Percentiles rank a stretch among this genome's conserved stretches.
Evolutionary conservation across 2,329 filamentous ascomycete species (phyloP).

Genomic region (Fusarium sp.): DNA sequence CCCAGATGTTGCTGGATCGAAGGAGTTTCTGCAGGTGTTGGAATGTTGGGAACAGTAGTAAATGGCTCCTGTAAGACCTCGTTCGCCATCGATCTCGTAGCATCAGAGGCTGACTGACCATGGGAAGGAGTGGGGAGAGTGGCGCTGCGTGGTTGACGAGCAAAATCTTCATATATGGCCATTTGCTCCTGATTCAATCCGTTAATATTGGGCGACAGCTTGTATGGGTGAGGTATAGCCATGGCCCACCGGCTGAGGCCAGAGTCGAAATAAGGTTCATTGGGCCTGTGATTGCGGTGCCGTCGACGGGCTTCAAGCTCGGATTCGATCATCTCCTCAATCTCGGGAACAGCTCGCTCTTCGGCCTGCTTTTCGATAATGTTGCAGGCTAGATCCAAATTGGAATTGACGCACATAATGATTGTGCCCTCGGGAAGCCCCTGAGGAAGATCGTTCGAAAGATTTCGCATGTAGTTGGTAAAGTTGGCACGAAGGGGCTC

Average conservation of each 20-base stretch:
- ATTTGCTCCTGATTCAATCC: constrained; percentile 93
- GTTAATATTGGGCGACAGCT: constrained; percentile 74
- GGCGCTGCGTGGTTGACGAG: constrained; percentile 78
- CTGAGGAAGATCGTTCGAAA: constrained; percentile 76
- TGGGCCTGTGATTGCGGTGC: constrained; percentile 79
- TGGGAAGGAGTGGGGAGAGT: constrained; percentile 66
- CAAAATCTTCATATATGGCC: constrained; percentile 97
- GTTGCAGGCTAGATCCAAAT: constrained; percentile 90
- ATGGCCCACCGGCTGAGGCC: constrained; percentile 90
- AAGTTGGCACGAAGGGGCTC: constrained; percentile 96
- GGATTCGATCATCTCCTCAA: constrained; percentile 89
- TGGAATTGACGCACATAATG: constrained; percentile 98
- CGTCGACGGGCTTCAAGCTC: constrained; percentile 82
- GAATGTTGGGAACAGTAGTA: constrained; percentile 64
- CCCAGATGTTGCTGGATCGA: constrained; percentile 63
- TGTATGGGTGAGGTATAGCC: constrained; percentile 93
- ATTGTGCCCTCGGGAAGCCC: constrained; percentile 94
- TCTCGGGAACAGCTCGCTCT: constrained; percentile 91
- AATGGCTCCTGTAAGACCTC: constrained; percentile 73
- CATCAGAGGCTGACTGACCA: constrained; percentile 68
- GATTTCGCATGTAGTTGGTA: constrained; percentile 89
- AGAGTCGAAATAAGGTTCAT: constrained; percentile 85
- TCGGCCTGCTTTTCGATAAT: constrained; percentile 97
- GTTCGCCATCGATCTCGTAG: constrained; percentile 70
- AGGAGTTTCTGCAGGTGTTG: constrained; percentile 70